Evolutionary conservation across 2,329 filamentous ascomycete species (phyloP).

Genomic region (Dactylonectria macrodidyma): DNA sequence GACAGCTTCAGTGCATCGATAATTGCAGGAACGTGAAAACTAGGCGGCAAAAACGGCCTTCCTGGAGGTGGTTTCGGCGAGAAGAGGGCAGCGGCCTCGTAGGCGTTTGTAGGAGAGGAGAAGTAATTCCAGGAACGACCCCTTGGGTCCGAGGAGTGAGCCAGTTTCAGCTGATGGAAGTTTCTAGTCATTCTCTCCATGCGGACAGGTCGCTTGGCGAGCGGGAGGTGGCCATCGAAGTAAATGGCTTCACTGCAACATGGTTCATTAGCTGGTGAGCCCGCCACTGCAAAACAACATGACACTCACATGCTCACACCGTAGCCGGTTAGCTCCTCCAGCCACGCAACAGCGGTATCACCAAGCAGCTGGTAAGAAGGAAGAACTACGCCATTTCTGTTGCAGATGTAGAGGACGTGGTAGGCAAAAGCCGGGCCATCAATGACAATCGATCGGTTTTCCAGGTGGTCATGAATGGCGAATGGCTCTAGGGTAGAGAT

Average conservation of each 20-base stretch:
- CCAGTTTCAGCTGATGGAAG: slow-evolving; percentile 68
- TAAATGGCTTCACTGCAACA: slow-evolving; percentile 72
- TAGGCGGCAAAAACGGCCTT: slow-evolving; percentile 63
- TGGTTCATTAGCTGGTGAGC: slow-evolving; percentile 17
- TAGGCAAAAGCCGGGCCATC: slow-evolving; percentile 88
- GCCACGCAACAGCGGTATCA: slow-evolving; percentile 70
- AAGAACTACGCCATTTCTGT: slow-evolving; percentile 64
- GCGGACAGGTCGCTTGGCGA: slow-evolving; percentile 74
- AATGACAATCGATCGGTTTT: slow-evolving; percentile 66
- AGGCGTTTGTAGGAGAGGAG: slow-evolving; percentile 30
- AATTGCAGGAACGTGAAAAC: slow-evolving; percentile 85
- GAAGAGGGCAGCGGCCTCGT: slow-evolving; percentile 43
- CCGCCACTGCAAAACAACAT: not conserved
- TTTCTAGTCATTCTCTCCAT: slow-evolving; percentile 72
- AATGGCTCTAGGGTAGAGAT: slow-evolving; percentile 68
- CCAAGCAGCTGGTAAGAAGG: slow-evolving; percentile 77
- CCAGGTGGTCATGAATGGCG: slow-evolving; percentile 60
- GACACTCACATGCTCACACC: slow-evolving; percentile 73
- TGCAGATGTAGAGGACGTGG: slow-evolving; percentile 74
- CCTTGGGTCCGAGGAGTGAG: slow-evolving; percentile 51
- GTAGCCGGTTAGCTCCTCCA: slow-evolving; percentile 70
- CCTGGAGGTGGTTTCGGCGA: slow-evolving; percentile 37
- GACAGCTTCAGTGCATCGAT: slow-evolving; percentile 76
- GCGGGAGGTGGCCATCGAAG: slow-evolving; percentile 88
- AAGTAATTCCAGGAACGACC: slow-evolving; percentile 46